Base-by-base conservation (phyloP, 2,329 filamentous ascomycete species). In the Bretziella fagacearum region DNA sequence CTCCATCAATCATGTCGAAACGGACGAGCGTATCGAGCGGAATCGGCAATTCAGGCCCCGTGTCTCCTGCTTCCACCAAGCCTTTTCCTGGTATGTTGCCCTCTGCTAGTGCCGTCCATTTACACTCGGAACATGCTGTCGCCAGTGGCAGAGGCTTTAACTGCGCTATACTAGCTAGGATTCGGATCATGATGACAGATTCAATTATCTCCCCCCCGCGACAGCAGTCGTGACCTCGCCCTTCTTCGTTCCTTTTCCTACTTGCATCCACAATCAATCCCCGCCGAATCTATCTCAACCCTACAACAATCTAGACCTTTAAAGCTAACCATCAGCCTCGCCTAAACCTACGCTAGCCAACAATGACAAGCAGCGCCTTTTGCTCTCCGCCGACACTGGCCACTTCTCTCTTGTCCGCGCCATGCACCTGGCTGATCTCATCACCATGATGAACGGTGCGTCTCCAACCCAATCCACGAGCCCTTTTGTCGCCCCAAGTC, bases 401-500 rank as follows among this genome's bases (percentile, higher is more conserved):
- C 83, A 87, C 66, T 87, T 87, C 63, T 77, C 74, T 35, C 68
- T 80, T 52, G 65, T 80, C 39, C 69, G 70, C 50, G 76, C 76
- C 47, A 72, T 91, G 60, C 79, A 94, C 62, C 70, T 93, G 58
- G 79, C 87, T 53, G 76, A 93, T 64, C 68, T 86, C 56, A 84
- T 94, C 64, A 87, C 85, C 25, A 76, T 89, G 63, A 63, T 89
- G 62, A 83, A 93, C 61, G 73, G 84, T 79, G 65, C 48, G 60
- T 48, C 27, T 15, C 5, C 1, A 15, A 23, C 15, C 26, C 18
- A n/a, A 35, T 3, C 33, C 25, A 22, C 15, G 6, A 6, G 30
- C 30, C 13, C 17, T 33, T 15, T 33, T 13, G 22, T 29, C 26
- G 4, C 13, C 22, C 15, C 13, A 23, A 10, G 20, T 18, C 13